Percentiles rank a stretch among this genome's conserved stretches.
Conservation (phyloP, 2,329 filamentous ascomycete species). For the Colletotrichum eremochloae region DNA sequence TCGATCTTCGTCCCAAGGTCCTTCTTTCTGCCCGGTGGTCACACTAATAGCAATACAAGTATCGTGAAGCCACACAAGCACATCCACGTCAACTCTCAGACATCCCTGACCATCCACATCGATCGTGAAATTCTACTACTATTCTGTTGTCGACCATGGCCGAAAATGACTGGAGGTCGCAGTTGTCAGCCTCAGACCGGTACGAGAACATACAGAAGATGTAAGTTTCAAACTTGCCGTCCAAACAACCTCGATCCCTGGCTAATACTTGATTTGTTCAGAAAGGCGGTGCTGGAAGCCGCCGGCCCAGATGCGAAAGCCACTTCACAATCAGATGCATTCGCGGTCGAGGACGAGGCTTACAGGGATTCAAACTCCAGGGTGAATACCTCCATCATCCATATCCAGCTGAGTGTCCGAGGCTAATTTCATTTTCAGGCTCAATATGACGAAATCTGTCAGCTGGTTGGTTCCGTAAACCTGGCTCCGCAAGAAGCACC, state of each 20-base stretch:
- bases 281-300: conserved; percentile 37
- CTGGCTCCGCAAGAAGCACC: conserved; percentile 16
- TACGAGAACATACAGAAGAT: conserved; percentile 74
- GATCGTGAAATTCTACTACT: background rate
- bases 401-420: too few relatives aligned
- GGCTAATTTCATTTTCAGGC: conserved; percentile 14
- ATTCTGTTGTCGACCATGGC: conserved; percentile 15
- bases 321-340: conserved; percentile 42
- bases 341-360: conserved; percentile 42
- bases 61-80: conserved; percentile 1
- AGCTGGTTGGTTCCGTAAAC: conserved; percentile 47
- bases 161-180: conserved; percentile 60
- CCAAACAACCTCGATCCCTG: background rate
- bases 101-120: conserved; percentile 1
- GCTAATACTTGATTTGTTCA: background rate
- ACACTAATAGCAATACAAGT: conserved; percentile 11
- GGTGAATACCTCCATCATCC: conserved; percentile 12
- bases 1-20: background rate
- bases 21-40: conserved; percentile 10
- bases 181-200: conserved; percentile 70
- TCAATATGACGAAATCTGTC: conserved; percentile 58
- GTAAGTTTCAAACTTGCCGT: conserved; percentile 57
- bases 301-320: conserved; percentile 21
- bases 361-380: conserved; percentile 38
- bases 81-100: background rate